Evolutionary conservation across 371 early-diverging fungal genomes (phyloP).

Genomic region (Mortierella sp.): DNA sequence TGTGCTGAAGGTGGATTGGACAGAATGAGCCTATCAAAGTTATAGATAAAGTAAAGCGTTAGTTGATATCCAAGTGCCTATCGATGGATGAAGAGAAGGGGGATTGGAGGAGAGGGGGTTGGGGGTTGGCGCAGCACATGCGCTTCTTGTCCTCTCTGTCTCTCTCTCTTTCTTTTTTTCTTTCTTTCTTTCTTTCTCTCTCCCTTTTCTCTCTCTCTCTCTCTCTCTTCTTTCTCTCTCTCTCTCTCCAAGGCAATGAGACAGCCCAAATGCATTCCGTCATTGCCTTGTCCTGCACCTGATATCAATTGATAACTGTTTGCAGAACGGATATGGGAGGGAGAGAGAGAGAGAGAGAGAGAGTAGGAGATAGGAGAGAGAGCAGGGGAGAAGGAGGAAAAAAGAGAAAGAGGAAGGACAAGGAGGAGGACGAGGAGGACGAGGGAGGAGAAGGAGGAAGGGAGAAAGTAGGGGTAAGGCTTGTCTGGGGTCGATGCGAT

Average conservation of each 20-base stretch:
- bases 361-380: neutral
- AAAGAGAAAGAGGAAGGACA: neutral
- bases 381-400: neutral
- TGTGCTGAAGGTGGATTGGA: conserved; percentile 52
- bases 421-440: neutral
- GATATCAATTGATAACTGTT: too few relatives aligned
- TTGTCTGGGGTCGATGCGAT: too few relatives aligned
- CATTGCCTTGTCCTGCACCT: too few relatives aligned
- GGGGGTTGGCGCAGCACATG: too few relatives aligned
- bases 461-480: neutral
- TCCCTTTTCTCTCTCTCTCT: neutral
- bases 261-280: too few relatives aligned
- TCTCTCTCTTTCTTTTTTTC: neutral
- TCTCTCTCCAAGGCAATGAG: neutral
- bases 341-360: neutral
- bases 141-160: neutral
- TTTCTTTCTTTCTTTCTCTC: neutral
- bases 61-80: neutral
- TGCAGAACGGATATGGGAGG: neutral
- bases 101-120: neutral
- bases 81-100: neutral
- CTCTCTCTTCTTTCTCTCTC: neutral
- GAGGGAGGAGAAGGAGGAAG: neutral
- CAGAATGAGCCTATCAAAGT: conserved; percentile 43
- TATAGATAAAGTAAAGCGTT: neutral